A percentile compares a stretch with the other conserved stretches of the same genome.
phyloP scores from a whole-genome alignment of 2,329 filamentous ascomycete genomes.

The Hypoxylon sp. region DNA sequence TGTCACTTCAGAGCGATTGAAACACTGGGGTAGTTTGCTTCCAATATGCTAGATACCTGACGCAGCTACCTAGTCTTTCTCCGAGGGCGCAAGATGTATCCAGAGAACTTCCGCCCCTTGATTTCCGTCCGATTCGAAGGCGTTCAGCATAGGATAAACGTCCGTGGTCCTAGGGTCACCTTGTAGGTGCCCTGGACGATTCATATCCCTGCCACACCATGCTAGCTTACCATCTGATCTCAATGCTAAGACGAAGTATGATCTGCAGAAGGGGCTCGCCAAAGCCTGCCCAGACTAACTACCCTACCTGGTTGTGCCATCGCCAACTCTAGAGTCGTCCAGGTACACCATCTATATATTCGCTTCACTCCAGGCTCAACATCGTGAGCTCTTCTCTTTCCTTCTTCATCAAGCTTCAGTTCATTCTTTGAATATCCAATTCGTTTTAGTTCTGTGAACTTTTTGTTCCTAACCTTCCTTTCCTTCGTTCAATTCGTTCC shows the following conservation, averaged over 20 bases:
- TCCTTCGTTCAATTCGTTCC: constrained; percentile 50
- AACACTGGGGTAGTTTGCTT: constrained; percentile 2
- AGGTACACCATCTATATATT: constrained; percentile 45
- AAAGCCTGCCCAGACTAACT: constrained; percentile 34
- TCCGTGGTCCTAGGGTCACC: constrained; percentile 14
- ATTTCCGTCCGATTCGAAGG: constrained; percentile 1
- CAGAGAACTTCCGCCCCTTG: constrained; percentile 1
- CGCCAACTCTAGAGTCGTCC: constrained; percentile 19
- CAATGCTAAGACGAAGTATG: constrained; percentile 43
- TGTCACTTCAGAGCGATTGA: constrained; percentile 4
- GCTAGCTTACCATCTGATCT: constrained; percentile 44
- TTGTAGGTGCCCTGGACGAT: constrained; percentile 17
- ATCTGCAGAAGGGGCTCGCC: constrained; percentile 49
- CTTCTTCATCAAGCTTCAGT: constrained; percentile 49
- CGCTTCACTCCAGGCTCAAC: constrained; percentile 28
- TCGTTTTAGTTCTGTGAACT: constrained; percentile 59
- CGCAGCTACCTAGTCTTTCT: background rate
- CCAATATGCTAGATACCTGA: constrained; percentile 5
- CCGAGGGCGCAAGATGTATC: background rate
- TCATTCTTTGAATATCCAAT: constrained; percentile 51
- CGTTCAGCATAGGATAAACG: constrained; percentile 30
- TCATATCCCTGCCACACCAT: constrained; percentile 42
- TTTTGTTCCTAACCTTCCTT: constrained; percentile 55
- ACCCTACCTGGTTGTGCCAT: constrained; percentile 22
- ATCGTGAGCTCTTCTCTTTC: constrained; percentile 32